phyloP scores from a whole-genome alignment of 2,329 filamentous ascomycete genomes.

The Phoma sp. region DNA sequence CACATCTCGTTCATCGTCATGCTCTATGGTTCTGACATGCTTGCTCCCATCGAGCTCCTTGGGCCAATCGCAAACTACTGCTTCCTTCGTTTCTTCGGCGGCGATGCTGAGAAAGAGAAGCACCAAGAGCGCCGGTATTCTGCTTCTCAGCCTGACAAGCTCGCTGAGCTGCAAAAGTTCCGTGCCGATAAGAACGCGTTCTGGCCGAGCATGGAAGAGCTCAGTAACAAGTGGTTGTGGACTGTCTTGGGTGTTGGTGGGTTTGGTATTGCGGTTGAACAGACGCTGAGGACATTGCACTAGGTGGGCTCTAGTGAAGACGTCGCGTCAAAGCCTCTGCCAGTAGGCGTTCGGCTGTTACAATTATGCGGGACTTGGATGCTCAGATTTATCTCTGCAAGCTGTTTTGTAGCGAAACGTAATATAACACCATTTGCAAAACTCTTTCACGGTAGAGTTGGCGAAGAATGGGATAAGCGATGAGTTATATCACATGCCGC shows the following conservation, averaged over 20 bases:
- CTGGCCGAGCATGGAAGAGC: slow-evolving; percentile 61
- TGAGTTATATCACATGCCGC: background rate
- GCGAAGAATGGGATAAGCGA: background rate
- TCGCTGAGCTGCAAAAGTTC: slow-evolving; percentile 60
- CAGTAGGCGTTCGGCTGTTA: background rate
- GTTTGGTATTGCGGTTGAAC: slow-evolving; percentile 57
- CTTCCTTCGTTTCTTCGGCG: slow-evolving; percentile 64
- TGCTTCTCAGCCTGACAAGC: slow-evolving; percentile 58
- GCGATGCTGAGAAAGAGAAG: slow-evolving; percentile 62
- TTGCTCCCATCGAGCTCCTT: slow-evolving; percentile 62
- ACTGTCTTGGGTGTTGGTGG: slow-evolving; percentile 58
- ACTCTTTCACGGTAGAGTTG: background rate
- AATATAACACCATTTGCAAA: background rate
- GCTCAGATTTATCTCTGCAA: background rate
- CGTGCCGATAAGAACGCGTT: slow-evolving; percentile 64
- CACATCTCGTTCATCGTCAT: slow-evolving; percentile 66
- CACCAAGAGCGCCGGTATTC: slow-evolving; percentile 61
- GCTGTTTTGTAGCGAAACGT: background rate
- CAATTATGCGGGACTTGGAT: background rate
- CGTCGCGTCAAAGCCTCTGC: background rate
- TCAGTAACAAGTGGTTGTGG: slow-evolving; percentile 64
- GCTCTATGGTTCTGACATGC: slow-evolving; percentile 61
- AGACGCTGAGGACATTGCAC: slow-evolving; percentile 42
- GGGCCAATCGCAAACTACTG: slow-evolving; percentile 65
- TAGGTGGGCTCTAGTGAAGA: slow-evolving; percentile 13